Conservation (phyloP, 179 eudicot genomes). For the Beta corolliflora region DNA sequence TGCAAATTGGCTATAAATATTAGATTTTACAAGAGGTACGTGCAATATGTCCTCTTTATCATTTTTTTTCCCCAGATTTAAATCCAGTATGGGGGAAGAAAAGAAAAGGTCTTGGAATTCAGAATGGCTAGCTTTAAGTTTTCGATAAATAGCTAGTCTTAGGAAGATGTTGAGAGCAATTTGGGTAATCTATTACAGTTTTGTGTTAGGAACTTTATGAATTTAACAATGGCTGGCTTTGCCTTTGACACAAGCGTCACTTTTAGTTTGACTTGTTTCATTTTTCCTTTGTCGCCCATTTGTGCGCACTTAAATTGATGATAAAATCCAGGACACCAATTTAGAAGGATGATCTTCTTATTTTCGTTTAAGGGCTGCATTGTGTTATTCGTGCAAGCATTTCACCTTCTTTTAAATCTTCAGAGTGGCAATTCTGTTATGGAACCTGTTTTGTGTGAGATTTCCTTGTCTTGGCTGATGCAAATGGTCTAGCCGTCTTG, state of each 20-base stretch:
- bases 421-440: no score
- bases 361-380: neutral
- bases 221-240: neutral
- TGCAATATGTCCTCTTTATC: slow-evolving; percentile 14
- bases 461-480: no score
- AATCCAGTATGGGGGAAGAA: neutral
- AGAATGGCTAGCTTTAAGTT: neutral
- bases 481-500: no score
- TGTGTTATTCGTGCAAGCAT: neutral
- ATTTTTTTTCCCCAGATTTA: neutral
- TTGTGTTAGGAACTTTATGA: neutral
- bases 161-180: neutral
- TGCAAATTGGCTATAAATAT: slow-evolving; percentile 60
- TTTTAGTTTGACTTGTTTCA: neutral
- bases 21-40: slow-evolving; percentile 44
- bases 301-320: neutral
- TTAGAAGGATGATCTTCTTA: neutral
- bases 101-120: neutral
- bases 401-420: no score
- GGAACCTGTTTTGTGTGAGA: no score
- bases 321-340: neutral
- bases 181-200: neutral
- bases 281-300: neutral
- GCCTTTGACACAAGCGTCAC: neutral
- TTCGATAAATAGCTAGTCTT: neutral